phyloP scores from a whole-genome alignment of 169 alveolate genomes.

The Eimeria necatrix region DNA sequence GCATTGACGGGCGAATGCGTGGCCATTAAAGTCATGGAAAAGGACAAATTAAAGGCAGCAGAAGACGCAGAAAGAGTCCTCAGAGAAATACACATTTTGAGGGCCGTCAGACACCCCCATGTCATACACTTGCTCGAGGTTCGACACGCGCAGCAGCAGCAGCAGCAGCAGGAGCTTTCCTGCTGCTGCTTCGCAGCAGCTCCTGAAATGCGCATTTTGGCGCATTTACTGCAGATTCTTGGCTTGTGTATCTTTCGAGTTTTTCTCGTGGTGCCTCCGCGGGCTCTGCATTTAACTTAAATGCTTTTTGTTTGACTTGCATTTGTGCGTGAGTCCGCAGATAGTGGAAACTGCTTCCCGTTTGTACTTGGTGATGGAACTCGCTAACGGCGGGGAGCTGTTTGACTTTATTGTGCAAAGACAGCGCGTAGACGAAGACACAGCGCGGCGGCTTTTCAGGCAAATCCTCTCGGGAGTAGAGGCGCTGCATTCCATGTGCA shows the following conservation, averaged over 20 bases:
- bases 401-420: constrained; percentile 94
- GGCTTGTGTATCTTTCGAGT: background rate
- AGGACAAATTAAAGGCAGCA: constrained; percentile 89
- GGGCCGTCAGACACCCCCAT: constrained; percentile 85
- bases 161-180: no score
- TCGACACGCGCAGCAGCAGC: background rate
- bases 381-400: constrained; percentile 94
- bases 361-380: constrained; percentile 94
- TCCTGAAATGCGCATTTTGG: background rate
- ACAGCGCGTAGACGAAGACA: constrained; percentile 87
- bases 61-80: constrained; percentile 94
- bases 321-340: background rate
- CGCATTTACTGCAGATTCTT: background rate
- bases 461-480: constrained; percentile 94
- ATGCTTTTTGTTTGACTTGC: background rate
- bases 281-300: background rate
- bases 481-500: constrained; percentile 89
- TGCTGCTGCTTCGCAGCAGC: no score
- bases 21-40: constrained; percentile 86
- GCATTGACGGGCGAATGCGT: constrained; percentile 89
- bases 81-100: constrained; percentile 93
- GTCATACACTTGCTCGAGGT: constrained; percentile 90
- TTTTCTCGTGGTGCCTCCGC: background rate
- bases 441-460: constrained; percentile 87
- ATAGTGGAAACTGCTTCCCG: constrained; percentile 91